Base-by-base conservation (phyloP, 345 rosid genomes). In the Lagerstroemia speciosa region DNA sequence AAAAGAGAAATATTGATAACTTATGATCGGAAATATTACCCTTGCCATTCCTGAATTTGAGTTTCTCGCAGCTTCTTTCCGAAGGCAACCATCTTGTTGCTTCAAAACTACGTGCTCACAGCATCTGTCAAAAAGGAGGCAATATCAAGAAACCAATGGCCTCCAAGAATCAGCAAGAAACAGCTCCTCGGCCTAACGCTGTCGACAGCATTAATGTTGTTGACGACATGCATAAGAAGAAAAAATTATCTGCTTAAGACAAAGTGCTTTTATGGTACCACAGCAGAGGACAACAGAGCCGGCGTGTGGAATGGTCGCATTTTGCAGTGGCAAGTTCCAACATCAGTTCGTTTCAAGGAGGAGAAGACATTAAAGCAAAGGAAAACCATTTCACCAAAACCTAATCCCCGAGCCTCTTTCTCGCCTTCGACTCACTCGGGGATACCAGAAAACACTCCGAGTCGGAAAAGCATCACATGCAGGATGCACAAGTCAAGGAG, bases 21-120 rank as follows among this genome's bases (percentile, higher is more conserved):
- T 10, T 41, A 41, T 15, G 46, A 41, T 37, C 43, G 43, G 41
- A 38, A 11, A 45, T 3, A 45, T 73, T 87, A 91, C 98, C 83
- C 83, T 72, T 80, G 83, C 98, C 98, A 92, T 88, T 88, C 98
- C 72, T 81, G 82, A 64, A 86, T 78, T 66, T 92, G 94, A 76
- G 89, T 87, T 77, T 85, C 88, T 81, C 90, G 84, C 81, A 89
- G 60, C 76, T 78, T 87, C 63, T 92, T 92, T 77, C 98, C 98
- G 70, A 92, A 92, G 26, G 91, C 90, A 77, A 92, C 96, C 98
- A 92, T 92, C 73, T 82, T 72, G 79, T 77, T 73, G 38, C 71
- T 27, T 20, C 38, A 36, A 5, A 36, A 9, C 38, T 36, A 5
- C 7, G 38, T 4, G 38, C 38, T 36, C 38, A 36, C 38, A 36